These are phyloP conservation scores for Fusarium buxicola DNA, from an alignment of 2,329 filamentous ascomycete genomes.

Conservation along the genomic window DNA sequence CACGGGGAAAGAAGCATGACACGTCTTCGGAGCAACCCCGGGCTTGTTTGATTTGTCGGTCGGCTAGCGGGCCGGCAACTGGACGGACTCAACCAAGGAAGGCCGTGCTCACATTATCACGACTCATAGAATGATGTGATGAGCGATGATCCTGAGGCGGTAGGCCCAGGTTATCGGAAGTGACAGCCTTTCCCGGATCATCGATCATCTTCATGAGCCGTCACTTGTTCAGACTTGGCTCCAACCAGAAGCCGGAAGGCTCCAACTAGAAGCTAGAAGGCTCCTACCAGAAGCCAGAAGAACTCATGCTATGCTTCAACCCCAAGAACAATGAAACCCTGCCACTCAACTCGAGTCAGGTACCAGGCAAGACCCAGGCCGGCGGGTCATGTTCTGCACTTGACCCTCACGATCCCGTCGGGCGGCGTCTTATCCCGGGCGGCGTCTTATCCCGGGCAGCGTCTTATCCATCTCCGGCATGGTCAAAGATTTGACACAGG, in stretches of 20 bases:
- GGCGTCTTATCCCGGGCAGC: not conserved
- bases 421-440: not conserved
- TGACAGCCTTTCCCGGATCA: constrained; percentile 9
- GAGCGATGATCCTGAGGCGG: not conserved
- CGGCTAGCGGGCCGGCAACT: not conserved
- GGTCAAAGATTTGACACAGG: not conserved
- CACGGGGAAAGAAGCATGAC: not conserved
- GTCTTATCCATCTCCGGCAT: not conserved
- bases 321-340: not conserved
- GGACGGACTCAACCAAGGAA: not conserved
- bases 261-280: too few species aligned
- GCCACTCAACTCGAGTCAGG: constrained; percentile 1
- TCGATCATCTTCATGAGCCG: too few species aligned
- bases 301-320: not conserved
- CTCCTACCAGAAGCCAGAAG: not conserved
- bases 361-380: constrained; percentile 14
- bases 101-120: not conserved
- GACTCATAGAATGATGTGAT: not conserved
- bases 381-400: constrained; percentile 10
- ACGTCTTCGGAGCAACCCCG: constrained; percentile 6
- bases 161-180: constrained; percentile 24
- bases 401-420: not conserved
- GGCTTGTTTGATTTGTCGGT: constrained; percentile 4
- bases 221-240: too few species aligned
- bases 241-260: too few species aligned